A percentile compares a stretch with the other conserved stretches of the same genome.
phyloP scores from a whole-genome alignment of 2,329 filamentous ascomycete genomes.

The Corinectria fuckeliana region DNA sequence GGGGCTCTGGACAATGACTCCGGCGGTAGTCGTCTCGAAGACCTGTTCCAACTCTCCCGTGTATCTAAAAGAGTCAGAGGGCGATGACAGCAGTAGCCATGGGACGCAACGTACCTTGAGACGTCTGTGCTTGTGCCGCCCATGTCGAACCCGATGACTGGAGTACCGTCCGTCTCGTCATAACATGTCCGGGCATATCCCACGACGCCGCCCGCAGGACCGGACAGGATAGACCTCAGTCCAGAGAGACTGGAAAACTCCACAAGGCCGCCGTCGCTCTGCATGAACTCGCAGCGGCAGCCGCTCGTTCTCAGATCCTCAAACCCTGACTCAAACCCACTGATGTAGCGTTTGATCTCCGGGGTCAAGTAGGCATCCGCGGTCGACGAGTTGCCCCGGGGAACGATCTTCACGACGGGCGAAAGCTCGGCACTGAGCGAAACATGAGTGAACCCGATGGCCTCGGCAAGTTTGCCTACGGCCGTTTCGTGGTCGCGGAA shows the following conservation, averaged over 20 bases:
- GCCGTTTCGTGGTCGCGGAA: slow-evolving; percentile 83
- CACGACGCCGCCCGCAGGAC: slow-evolving; percentile 87
- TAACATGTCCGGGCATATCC: slow-evolving; percentile 91
- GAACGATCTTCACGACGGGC: slow-evolving; percentile 50
- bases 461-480: slow-evolving; percentile 74
- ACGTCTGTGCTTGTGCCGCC: slow-evolving; percentile 91
- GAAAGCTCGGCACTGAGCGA: slow-evolving; percentile 54
- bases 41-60: slow-evolving; percentile 87
- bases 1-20: slow-evolving; percentile 87
- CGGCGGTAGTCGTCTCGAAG: slow-evolving; percentile 90
- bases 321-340: slow-evolving; percentile 83
- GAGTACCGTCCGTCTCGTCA: slow-evolving; percentile 77
- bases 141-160: slow-evolving; percentile 93
- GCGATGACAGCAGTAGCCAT: fast-evolving
- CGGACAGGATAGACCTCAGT: slow-evolving; percentile 81
- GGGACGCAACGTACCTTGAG: slow-evolving; percentile 68
- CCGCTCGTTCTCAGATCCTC: slow-evolving; percentile 67
- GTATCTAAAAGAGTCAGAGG: slow-evolving; percentile 38
- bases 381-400: slow-evolving; percentile 48
- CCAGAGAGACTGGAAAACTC: slow-evolving; percentile 83
- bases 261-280: slow-evolving; percentile 76
- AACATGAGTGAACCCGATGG: slow-evolving; percentile 77
- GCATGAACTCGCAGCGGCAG: slow-evolving; percentile 91
- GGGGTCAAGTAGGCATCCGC: slow-evolving; percentile 51
- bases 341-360: slow-evolving; percentile 50